Percentiles rank a stretch among this genome's conserved stretches.
Conservation (phyloP, 176 grass and related monocot genomes). For the Aegilops tauschii region DNA sequence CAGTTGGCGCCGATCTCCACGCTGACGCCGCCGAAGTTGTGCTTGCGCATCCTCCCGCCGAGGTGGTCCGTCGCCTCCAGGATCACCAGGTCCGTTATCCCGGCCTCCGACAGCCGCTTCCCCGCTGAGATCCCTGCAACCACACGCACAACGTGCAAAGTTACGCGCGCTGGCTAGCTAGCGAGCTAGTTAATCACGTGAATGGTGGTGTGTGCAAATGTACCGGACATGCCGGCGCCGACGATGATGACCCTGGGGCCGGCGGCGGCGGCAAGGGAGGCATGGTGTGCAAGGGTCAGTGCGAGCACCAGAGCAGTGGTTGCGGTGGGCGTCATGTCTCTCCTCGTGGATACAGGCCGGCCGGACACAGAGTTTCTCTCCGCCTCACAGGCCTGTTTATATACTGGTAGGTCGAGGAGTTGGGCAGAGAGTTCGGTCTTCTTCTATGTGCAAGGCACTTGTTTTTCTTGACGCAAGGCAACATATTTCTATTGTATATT, state of each 20-base stretch:
- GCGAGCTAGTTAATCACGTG: background rate
- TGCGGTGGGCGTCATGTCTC: background rate
- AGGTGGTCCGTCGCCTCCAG: constrained; percentile 67
- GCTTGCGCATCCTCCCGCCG: constrained; percentile 63
- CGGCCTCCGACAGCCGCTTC: constrained; percentile 61
- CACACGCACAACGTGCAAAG: background rate
- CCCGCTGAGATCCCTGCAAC: constrained; percentile 64
- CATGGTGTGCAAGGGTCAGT: background rate
- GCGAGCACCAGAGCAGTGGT: background rate
- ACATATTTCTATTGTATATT: too few relatives aligned
- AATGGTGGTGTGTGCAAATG: background rate
- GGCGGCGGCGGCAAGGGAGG: background rate
- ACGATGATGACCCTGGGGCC: constrained; percentile 35
- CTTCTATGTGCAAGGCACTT: too few relatives aligned
- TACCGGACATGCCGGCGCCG: constrained; percentile 48
- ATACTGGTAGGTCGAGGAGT: background rate
- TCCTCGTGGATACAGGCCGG: background rate
- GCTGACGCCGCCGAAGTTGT: constrained; percentile 56
- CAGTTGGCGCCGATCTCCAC: constrained; percentile 73
- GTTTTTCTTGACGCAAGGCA: too few relatives aligned
- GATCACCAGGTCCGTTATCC: constrained; percentile 57
- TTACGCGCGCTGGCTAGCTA: background rate
- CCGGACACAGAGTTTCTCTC: background rate
- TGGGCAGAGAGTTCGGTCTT: too few relatives aligned
- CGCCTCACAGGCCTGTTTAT: background rate